Percentiles rank a stretch among this genome's conserved stretches.
These are phyloP conservation scores for Talaromyces marneffei DNA, from an alignment of 2,329 filamentous ascomycete species.

Conservation along the genomic window DNA sequence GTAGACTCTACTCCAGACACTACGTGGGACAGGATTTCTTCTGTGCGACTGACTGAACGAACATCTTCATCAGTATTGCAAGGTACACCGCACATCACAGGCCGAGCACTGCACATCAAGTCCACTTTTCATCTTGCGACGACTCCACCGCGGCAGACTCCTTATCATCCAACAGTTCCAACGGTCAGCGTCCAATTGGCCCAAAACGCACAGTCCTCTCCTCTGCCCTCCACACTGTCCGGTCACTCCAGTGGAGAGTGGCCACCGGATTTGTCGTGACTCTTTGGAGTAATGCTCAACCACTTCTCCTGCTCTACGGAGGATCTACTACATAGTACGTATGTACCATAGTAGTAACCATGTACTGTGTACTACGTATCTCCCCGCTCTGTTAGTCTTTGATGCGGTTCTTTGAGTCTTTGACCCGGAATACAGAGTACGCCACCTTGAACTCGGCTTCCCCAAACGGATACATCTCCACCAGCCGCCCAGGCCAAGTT, in stretches of 20 bases:
- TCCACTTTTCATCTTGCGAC: conserved; percentile 14
- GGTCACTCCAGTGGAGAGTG: no score
- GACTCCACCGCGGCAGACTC: conserved; percentile 8
- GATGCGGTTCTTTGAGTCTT: conserved; percentile 31
- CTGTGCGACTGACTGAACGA: not conserved
- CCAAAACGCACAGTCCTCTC: not conserved
- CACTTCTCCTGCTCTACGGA: not conserved
- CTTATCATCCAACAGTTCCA: not conserved
- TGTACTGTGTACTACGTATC: not conserved
- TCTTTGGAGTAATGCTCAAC: not conserved
- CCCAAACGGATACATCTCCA: conserved; percentile 27
- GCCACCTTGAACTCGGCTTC: conserved; percentile 32
- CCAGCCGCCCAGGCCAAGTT: conserved; percentile 28
- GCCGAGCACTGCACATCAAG: not conserved
- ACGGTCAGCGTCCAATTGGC: not conserved
- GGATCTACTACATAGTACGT: no score
- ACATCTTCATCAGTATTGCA: not conserved
- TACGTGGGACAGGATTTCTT: not conserved
- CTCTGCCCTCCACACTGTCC: not conserved
- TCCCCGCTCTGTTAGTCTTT: conserved; percentile 18
- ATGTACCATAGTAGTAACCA: no score
- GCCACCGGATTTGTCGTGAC: not conserved
- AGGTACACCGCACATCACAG: not conserved
- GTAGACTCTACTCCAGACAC: no score
- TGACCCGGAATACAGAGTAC: conserved; percentile 20